Percentiles rank a stretch among this genome's conserved stretches.
Conservation (phyloP, 768 basidiomycete genomes). For the Suillus brevipes region DNA sequence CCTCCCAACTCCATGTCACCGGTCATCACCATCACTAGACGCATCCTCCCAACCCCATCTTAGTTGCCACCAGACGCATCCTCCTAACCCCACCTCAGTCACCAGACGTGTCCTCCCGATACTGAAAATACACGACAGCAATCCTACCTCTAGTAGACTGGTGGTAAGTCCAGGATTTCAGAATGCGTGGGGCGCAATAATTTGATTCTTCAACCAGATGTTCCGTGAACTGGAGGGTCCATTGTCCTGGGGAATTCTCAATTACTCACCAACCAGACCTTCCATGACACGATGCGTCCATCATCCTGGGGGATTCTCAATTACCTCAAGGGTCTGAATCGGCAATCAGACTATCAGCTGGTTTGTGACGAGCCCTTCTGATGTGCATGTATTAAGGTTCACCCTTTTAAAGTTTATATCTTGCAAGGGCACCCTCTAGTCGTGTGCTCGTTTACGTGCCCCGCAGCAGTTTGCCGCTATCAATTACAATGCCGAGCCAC, state of each 20-base stretch:
- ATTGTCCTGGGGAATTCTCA: conserved; percentile 37
- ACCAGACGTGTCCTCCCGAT: too few relatives aligned
- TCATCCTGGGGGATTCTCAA: neutral
- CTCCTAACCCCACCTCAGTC: too few relatives aligned
- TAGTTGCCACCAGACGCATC: too few relatives aligned
- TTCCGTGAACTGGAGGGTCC: conserved; percentile 30
- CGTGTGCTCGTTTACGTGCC: neutral
- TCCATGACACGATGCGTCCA: too few relatives aligned
- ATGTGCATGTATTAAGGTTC: neutral
- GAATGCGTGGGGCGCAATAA: too few relatives aligned
- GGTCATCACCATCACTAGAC: too few relatives aligned
- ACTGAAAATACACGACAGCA: too few relatives aligned
- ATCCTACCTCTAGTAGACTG: too few relatives aligned
- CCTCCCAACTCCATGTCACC: too few relatives aligned
- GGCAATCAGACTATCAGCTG: conserved; percentile 18
- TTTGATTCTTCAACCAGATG: conserved; percentile 20
- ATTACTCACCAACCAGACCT: conserved; percentile 20
- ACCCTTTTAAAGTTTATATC: neutral
- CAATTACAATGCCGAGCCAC: neutral
- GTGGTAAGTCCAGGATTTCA: too few relatives aligned
- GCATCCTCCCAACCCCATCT: too few relatives aligned
- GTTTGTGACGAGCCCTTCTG: conserved; percentile 10
- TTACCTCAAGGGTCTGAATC: too few relatives aligned
- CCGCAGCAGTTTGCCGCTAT: neutral
- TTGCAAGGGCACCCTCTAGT: neutral